Evolutionary conservation across 2,329 filamentous ascomycete species (phyloP), one percentile per base, ranked within the genome.

Genomic region (Dissoconium aciculare): DNA sequence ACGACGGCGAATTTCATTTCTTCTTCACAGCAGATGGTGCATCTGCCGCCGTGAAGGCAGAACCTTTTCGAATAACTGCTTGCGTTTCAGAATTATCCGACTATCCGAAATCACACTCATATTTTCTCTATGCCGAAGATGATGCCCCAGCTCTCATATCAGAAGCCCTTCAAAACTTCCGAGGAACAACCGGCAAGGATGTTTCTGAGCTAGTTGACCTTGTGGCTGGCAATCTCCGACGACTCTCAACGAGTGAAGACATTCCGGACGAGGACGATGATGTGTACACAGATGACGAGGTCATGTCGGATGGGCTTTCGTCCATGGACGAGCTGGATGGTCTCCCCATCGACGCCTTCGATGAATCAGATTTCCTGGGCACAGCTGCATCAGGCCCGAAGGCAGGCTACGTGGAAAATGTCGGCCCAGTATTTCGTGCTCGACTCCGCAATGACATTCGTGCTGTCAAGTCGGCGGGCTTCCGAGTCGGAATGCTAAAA

Each of bases 1-100:
- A 78, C 17, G 78, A 87, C 51, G 80, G 78, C 30, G 71, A 79
- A 34, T 62, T 91, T 34, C 65, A 64, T 10, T 78, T 87, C 50
- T 60, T 54, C 4, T 79, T 66, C 42, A 34, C 17, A 33, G 46
- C 13, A 44, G 49, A 4, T 4, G 23, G 27, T 5, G 11, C 27
- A 10, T 26, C 27, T 8, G 17, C 17, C 4, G 19, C n/a, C 19
- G n/a, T n/a, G n/a, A n/a, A n/a, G n/a, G n/a, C n/a, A n/a, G 51
- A 43, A 12, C 33, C 49, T 4, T 41, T 57, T 32, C 43, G 45
- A 15, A 47, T 62, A 28, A 60, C 58, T n/a, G 59, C 53, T 11
- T 35, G 50, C 27, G 34, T 48, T 11, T 21, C 47, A 56, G 73
- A 78, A 38, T 56, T 75, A 3, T 62, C 62, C 9, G 65, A 69